A percentile compares a stretch with the other conserved stretches of the same genome.
Conservation (phyloP, 495 filamentous ascomycete species). For the Lophiostoma macrostomum region DNA sequence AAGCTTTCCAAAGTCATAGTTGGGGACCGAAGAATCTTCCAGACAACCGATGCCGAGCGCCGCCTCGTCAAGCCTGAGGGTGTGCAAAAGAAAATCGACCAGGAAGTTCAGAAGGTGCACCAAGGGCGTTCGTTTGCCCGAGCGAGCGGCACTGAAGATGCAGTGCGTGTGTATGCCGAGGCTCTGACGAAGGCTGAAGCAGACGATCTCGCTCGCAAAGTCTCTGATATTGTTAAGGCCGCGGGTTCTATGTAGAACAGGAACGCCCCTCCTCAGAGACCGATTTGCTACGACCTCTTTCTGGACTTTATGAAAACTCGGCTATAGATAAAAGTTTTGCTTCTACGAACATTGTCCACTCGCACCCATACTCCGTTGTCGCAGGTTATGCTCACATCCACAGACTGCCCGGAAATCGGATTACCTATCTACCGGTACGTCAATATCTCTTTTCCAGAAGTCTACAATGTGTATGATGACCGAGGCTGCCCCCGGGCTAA, state of each 20-base stretch:
- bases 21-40: slow-evolving; percentile 78
- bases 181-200: slow-evolving; percentile 63
- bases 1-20: slow-evolving; percentile 91
- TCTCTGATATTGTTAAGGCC: slow-evolving; percentile 64
- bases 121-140: slow-evolving; percentile 87
- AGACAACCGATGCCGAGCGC: slow-evolving; percentile 86
- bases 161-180: slow-evolving; percentile 95
- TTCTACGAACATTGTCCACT: too few relatives aligned
- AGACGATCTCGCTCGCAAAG: slow-evolving; percentile 79
- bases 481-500: slow-evolving; percentile 3
- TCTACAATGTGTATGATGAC: slow-evolving; percentile 4
- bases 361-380: too few relatives aligned
- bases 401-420: too few relatives aligned
- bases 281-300: neutral
- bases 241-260: slow-evolving; percentile 14
- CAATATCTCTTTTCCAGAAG: neutral
- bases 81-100: slow-evolving; percentile 80
- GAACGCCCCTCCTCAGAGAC: neutral
- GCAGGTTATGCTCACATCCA: too few relatives aligned
- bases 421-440: too few relatives aligned
- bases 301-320: slow-evolving; percentile 1
- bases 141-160: slow-evolving; percentile 93
- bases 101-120: slow-evolving; percentile 82
- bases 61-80: slow-evolving; percentile 74
- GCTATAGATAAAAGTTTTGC: slow-evolving; percentile 11